These are phyloP conservation scores for Carex scoparia DNA, from an alignment of 176 grass and related monocot genomes.

Conservation along the genomic window DNA sequence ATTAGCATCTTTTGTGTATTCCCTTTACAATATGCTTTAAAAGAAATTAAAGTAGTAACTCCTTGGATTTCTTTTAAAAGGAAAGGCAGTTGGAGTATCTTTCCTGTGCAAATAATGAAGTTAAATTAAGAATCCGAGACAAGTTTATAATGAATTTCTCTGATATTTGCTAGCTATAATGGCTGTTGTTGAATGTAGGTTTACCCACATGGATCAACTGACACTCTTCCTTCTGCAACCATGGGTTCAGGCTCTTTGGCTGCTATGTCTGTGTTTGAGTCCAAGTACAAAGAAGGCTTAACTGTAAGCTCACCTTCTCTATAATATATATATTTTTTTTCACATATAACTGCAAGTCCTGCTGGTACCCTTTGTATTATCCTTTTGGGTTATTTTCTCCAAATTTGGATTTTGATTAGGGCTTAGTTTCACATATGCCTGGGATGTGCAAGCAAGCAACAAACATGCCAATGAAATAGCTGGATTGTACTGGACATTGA, in stretches of 20 bases:
- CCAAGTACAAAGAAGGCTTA: slow-evolving; percentile 82
- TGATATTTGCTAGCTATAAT: not conserved
- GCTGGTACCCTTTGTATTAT: not conserved
- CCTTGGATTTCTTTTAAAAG: not conserved
- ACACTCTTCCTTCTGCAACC: slow-evolving; percentile 96
- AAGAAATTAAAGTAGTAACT: not conserved
- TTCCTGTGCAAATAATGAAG: not conserved
- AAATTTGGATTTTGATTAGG: not conserved
- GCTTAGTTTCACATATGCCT: not conserved
- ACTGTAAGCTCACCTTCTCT: slow-evolving; percentile 49
- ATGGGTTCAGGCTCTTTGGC: slow-evolving; percentile 98
- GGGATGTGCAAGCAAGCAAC: not conserved
- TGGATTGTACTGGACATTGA: not conserved
- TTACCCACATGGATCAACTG: slow-evolving; percentile 90
- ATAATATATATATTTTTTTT: not conserved
- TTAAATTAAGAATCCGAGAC: not conserved
- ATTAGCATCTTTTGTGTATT: not conserved
- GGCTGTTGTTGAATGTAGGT: slow-evolving; percentile 38
- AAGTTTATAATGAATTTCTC: not conserved
- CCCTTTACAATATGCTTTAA: not conserved
- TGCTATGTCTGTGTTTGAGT: slow-evolving; percentile 89
- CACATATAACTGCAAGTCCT: not conserved
- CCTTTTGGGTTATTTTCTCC: not conserved
- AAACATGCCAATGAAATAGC: not conserved
- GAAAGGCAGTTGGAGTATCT: not conserved